Conservation (phyloP, 257 asterid genomes). For the Nicotiana tomentosiformis region DNA sequence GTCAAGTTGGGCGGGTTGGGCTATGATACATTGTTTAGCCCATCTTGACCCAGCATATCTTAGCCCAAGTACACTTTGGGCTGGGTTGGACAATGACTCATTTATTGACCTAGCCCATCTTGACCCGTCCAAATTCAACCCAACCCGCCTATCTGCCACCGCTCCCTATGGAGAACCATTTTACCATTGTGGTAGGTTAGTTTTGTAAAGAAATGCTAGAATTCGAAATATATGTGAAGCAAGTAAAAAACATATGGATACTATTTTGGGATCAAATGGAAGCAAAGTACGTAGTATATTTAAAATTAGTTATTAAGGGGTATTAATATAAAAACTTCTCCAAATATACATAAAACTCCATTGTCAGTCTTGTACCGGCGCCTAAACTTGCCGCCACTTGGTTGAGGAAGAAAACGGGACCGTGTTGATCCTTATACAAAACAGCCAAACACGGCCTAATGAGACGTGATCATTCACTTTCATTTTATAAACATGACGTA, state of each 20-base stretch:
- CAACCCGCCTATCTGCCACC: too few species aligned
- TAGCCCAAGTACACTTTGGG: too few species aligned
- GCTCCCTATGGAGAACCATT: background rate
- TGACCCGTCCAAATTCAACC: too few species aligned
- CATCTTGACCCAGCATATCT: too few species aligned
- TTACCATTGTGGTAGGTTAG: background rate
- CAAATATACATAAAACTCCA: too few species aligned
- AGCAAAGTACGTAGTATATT: background rate
- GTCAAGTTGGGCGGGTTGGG: too few species aligned
- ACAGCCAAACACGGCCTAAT: conserved; percentile 17
- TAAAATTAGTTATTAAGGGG: background rate
- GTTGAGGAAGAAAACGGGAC: background rate
- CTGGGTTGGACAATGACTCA: too few species aligned
- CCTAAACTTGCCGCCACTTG: background rate
- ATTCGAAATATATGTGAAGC: background rate
- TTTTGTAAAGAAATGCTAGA: background rate
- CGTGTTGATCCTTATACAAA: background rate
- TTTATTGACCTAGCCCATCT: too few species aligned
- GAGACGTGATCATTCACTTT: background rate
- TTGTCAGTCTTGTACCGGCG: background rate
- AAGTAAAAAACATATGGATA: background rate
- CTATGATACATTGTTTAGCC: too few species aligned
- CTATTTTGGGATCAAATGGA: background rate
- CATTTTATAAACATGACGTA: background rate
- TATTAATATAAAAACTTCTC: background rate